phyloP scores from a whole-genome alignment of 2,329 filamentous ascomycete genomes.

The Dactylellina drechsleri region DNA sequence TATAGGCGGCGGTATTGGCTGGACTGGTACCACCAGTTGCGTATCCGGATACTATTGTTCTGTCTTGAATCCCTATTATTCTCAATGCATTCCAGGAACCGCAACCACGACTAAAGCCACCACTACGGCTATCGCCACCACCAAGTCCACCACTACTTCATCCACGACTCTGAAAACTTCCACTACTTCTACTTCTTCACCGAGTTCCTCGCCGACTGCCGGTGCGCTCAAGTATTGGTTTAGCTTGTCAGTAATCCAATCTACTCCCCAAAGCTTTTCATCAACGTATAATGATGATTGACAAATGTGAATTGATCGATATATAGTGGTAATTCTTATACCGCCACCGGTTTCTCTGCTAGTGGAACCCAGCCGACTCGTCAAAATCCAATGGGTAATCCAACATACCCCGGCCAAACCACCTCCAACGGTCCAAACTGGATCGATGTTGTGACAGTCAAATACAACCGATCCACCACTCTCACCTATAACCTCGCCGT shows the following conservation, averaged over 20 bases:
- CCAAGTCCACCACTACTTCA: slow-evolving; percentile 18
- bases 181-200: slow-evolving; percentile 5
- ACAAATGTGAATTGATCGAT: background rate
- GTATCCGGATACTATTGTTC: slow-evolving; percentile 59
- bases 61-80: slow-evolving; percentile 34
- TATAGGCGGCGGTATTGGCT: slow-evolving; percentile 56
- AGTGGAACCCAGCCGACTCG: slow-evolving; percentile 23
- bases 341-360: slow-evolving; percentile 27
- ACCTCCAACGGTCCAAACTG: slow-evolving; percentile 40
- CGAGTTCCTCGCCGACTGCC: slow-evolving; percentile 1
- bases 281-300: background rate
- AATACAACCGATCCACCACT: slow-evolving; percentile 29
- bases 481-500: slow-evolving; percentile 37
- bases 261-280: background rate
- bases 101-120: slow-evolving; percentile 19
- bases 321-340: slow-evolving; percentile 31
- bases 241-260: slow-evolving; percentile 27
- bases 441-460: slow-evolving; percentile 36
- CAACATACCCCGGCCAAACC: slow-evolving; percentile 31
- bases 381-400: slow-evolving; percentile 33
- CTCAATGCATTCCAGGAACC: slow-evolving; percentile 20
- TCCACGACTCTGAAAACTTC: slow-evolving; percentile 16
- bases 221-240: slow-evolving; percentile 38
- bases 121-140: slow-evolving; percentile 9
- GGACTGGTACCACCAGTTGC: slow-evolving; percentile 62